Base-by-base conservation (phyloP, 371 early-diverging fungal genomes). In the Batrachochytrium dendrobatidis region DNA sequence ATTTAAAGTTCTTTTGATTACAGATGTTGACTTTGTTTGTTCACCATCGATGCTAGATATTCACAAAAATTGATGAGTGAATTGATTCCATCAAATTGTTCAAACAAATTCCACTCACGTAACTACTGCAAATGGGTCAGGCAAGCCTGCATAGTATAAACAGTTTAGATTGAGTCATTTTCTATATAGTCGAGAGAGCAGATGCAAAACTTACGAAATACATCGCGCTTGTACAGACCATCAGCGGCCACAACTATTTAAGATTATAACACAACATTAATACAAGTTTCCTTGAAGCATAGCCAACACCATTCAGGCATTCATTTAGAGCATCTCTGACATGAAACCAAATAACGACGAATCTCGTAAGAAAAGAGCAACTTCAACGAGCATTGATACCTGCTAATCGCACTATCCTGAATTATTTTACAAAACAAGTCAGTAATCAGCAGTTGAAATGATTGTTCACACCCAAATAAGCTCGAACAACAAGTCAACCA, bases 71-170 rank as follows among this genome's bases (percentile, higher is more conserved):
- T 86, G 88, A 87, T 65, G 83, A 83, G 68, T 84, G 86, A 68
- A 85, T 79, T 24, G 84, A 87, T 10, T 82, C 75, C 2, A 91
- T 87, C 17, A 89, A 85, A 45, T 89, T 84, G 3, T 86, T 91
- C 67, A 88, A 88, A 65, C 85, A 86, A 87, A 86, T 65, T 90
- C 90, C 7, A 58, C 68, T 55, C 50, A 73, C 73, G 93, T 94
- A 4, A 94, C 81, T n/a, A 94, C 89, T 33, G 89, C 94, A 78
- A 89, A 86, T 20, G 89, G 90, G 67, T 91, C 86, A 30, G 88
- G 89, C 24, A 81, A 73, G 25, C 81, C 81, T 82, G 64, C 24
- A 24, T 50, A 60, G 30, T n/a, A 25, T 55, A 31, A 30, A 29
- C 49, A 46, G 29, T 50, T 12, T 56, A 32, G 56, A 49, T 12